phyloP scores from a whole-genome alignment of 805 yeast species.

The Yarrowia sp. region DNA sequence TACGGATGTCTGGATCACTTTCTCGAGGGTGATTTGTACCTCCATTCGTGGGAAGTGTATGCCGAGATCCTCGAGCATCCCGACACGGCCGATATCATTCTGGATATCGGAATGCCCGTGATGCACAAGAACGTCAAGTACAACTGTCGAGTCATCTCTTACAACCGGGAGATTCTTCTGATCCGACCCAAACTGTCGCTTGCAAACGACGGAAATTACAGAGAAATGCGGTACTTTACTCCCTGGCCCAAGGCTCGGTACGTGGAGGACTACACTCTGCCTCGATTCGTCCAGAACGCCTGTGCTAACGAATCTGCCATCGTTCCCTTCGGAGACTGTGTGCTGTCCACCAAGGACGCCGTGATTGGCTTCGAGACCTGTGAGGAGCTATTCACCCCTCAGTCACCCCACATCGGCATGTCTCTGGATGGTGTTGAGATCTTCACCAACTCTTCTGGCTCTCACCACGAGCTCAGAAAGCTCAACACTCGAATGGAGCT shows the following conservation, averaged over 20 bases:
- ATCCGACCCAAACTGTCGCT: constrained; percentile 92
- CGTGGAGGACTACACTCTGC: constrained; percentile 76
- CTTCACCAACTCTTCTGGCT: constrained; percentile 92
- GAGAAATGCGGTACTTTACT: constrained; percentile 96
- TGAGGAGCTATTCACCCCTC: constrained; percentile 96
- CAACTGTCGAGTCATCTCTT: constrained; percentile 87
- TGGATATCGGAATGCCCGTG: constrained; percentile 96
- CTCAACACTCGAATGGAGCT: constrained; percentile 82
- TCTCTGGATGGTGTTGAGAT: constrained; percentile 97
- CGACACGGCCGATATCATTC: constrained; percentile 75
- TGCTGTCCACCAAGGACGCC: constrained; percentile 81
- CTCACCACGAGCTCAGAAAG: constrained; percentile 96
- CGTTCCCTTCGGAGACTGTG: constrained; percentile 91
- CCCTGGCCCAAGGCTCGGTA: constrained; percentile 88
- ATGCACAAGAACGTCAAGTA: constrained; percentile 85
- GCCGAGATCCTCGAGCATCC: constrained; percentile 71
- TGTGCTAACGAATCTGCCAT: constrained; percentile 43
- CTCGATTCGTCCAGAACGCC: constrained; percentile 67
- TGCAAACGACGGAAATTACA: constrained; percentile 97
- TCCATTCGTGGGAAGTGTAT: constrained; percentile 95
- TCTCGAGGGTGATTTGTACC: constrained; percentile 82
- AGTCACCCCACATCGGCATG: constrained; percentile 91
- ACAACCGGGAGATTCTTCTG: constrained; percentile 76
- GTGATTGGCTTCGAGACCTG: constrained; percentile 97
- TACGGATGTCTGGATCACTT: constrained; percentile 82